Percentiles rank a stretch among this genome's conserved stretches.
Evolutionary conservation across 2,329 filamentous ascomycete genomes (phyloP).

Genomic region (Metarhizium humberi): DNA sequence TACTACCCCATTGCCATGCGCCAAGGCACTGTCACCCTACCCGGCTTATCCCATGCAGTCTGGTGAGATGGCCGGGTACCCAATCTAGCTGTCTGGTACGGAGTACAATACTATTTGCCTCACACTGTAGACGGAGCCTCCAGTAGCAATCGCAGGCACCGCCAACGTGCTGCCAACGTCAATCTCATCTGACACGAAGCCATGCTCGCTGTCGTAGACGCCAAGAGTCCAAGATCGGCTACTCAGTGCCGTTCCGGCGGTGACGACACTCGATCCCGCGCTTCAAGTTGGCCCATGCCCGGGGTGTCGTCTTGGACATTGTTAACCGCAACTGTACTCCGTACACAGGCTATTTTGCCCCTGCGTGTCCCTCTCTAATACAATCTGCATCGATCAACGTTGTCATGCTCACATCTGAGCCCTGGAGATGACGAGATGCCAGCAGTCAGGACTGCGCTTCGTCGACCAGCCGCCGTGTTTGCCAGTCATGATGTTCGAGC

Average conservation of each 20-base stretch:
- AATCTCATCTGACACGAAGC: background rate
- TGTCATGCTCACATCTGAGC: background rate
- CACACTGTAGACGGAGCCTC: background rate
- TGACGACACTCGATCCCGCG: background rate
- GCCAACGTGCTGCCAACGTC: background rate
- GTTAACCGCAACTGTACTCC: too few species aligned
- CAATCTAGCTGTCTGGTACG: too few species aligned
- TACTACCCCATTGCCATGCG: too few species aligned
- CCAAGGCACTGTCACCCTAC: too few species aligned
- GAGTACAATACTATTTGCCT: too few species aligned
- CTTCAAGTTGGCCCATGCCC: too few species aligned
- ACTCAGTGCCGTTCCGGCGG: background rate
- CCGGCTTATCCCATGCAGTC: too few species aligned
- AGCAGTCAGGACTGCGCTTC: background rate
- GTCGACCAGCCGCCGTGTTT: background rate
- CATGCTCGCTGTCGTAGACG: background rate
- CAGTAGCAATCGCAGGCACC: background rate
- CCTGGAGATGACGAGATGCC: background rate
- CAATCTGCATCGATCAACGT: too few species aligned
- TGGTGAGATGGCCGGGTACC: too few species aligned
- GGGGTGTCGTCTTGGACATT: too few species aligned
- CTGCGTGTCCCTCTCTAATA: too few species aligned
- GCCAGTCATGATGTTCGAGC: background rate
- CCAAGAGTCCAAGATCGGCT: background rate
- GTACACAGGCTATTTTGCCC: too few species aligned